Evolutionary conservation across 305 asterid genomes (phyloP).

Genomic region (Stenogyne calaminthoides): DNA sequence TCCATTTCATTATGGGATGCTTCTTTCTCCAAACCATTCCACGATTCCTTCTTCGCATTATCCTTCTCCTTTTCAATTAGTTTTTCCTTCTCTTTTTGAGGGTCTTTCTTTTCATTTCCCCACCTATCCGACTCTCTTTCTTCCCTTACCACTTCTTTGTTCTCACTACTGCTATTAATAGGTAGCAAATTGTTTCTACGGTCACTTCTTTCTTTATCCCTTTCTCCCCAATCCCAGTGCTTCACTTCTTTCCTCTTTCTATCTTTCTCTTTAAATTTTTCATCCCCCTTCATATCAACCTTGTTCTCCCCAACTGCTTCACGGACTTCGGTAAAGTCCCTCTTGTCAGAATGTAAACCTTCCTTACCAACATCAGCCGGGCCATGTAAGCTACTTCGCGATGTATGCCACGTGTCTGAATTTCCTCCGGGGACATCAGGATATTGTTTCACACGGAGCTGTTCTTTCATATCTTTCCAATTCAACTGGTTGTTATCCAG

Average conservation of each 20-base stretch:
- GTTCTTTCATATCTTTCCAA: constrained; percentile 78
- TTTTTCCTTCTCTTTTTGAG: constrained; percentile 72
- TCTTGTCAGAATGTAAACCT: constrained; percentile 47
- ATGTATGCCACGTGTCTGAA: constrained; percentile 58
- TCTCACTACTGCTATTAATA: constrained; percentile 57
- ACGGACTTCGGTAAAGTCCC: constrained; percentile 65
- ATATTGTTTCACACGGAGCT: constrained; percentile 58
- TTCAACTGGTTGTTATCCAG: constrained; percentile 57
- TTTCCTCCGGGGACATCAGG: constrained; percentile 63
- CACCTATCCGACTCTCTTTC: constrained; percentile 83
- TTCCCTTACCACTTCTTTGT: constrained; percentile 70
- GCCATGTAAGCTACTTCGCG: constrained; percentile 56
- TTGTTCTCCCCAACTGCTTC: constrained; percentile 87
- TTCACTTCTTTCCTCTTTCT: constrained; percentile 88
- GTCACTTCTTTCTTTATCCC: constrained; percentile 81
- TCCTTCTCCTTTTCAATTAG: constrained; percentile 74
- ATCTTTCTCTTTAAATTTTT: constrained; percentile 81
- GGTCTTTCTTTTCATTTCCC: constrained; percentile 81
- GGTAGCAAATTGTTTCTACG: constrained; percentile 60
- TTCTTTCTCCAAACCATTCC: constrained; percentile 74
- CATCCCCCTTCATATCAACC: constrained; percentile 80
- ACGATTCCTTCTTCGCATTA: constrained; percentile 65
- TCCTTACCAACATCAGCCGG: constrained; percentile 62
- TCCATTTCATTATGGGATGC: constrained; percentile 62
- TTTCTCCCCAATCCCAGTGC: constrained; percentile 90